These are phyloP conservation scores for Suillus americanus DNA, from an alignment of 768 basidiomycete genomes.

Conservation along the genomic window DNA sequence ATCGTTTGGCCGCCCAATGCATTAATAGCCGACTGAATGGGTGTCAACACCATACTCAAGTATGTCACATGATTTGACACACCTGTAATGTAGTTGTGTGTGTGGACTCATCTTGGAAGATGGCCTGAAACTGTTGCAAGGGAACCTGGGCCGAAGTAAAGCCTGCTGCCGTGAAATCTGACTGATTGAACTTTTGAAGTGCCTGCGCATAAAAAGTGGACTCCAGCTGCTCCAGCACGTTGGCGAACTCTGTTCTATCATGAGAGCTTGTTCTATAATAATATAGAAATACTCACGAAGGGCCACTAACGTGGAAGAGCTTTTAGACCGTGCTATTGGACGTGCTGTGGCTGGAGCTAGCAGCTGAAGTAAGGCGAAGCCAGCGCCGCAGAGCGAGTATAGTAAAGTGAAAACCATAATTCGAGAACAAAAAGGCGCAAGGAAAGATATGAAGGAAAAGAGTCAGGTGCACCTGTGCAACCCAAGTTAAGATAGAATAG, in stretches of 20 bases:
- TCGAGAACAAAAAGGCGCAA: not conserved
- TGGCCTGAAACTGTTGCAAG: conserved; percentile 59
- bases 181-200: conserved; percentile 58
- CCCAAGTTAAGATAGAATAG: conserved; percentile 31
- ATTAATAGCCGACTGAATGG: conserved; percentile 43
- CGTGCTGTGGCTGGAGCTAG: conserved; percentile 7
- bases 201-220: conserved; percentile 67
- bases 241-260: conserved; percentile 61
- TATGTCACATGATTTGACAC: conserved; percentile 7
- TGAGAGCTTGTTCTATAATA: not conserved
- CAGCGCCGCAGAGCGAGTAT: conserved; percentile 1
- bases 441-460: not conserved
- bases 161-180: conserved; percentile 66
- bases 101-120: conserved; percentile 60
- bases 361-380: not conserved
- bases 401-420: not conserved
- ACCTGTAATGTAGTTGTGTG: conserved; percentile 61
- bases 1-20: conserved; percentile 56
- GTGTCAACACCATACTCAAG: not conserved
- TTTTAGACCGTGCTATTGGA: conserved; percentile 12
- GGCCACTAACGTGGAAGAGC: conserved; percentile 39
- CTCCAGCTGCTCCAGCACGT: conserved; percentile 75
- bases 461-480: conserved; percentile 69
- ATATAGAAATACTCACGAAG: conserved; percentile 47
- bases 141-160: conserved; percentile 54